phyloP scores from a whole-genome alignment of 768 basidiomycete genomes.

The Auricularia sp. region DNA sequence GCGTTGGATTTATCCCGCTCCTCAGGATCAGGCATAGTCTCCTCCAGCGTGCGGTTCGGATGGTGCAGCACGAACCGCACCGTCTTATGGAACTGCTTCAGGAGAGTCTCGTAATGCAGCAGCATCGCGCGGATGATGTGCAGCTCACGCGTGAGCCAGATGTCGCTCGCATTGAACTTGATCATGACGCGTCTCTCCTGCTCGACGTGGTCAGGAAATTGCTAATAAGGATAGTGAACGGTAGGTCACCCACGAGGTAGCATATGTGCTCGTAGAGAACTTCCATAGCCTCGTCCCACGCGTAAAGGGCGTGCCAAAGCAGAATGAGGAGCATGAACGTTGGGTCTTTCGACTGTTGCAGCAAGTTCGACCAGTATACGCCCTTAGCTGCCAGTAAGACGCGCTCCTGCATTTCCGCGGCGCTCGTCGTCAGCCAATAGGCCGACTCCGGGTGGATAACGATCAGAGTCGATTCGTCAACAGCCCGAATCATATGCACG shows the following conservation, averaged over 20 bases:
- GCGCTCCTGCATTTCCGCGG: constrained; percentile 4
- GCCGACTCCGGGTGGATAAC: constrained; percentile 19
- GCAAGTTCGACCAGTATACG: constrained; percentile 28
- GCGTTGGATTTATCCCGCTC: not conserved
- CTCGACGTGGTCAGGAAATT: not conserved
- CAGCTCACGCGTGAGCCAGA: constrained; percentile 39
- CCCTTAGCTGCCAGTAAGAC: constrained; percentile 19
- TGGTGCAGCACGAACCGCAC: constrained; percentile 40
- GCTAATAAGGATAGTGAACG: not conserved
- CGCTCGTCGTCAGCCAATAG: constrained; percentile 2
- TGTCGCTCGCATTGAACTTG: constrained; percentile 22
- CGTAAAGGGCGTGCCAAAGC: constrained; percentile 50
- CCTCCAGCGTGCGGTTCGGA: constrained; percentile 38
- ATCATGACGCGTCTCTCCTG: constrained; percentile 38
- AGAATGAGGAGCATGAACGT: constrained; percentile 44
- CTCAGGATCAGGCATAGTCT: not conserved
- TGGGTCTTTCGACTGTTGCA: constrained; percentile 30
- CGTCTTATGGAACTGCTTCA: constrained; percentile 43
- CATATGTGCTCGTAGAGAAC: constrained; percentile 41
- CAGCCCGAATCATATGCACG: not conserved
- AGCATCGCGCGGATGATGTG: constrained; percentile 49
- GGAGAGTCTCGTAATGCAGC: constrained; percentile 42
- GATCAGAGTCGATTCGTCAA: constrained; percentile 10
- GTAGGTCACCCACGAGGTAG: constrained; percentile 29
- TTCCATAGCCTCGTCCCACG: constrained; percentile 53